Conservation (phyloP, 169 alveolate species). For the Condylostoma magnum region DNA sequence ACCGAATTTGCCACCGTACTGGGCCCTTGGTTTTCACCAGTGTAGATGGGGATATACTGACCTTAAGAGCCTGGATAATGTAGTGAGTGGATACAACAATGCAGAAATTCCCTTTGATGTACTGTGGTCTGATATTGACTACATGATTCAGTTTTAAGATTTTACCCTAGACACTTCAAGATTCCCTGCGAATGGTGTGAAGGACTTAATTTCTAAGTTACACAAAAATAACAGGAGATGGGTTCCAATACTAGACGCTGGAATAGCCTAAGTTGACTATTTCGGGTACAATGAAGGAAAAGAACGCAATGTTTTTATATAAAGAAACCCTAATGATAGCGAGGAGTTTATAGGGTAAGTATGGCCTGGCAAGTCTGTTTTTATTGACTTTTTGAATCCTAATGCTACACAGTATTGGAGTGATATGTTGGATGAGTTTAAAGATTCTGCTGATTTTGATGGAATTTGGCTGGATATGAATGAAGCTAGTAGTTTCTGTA, state of each 20-base stretch:
- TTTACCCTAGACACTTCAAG: constrained; percentile 50
- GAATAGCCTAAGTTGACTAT: constrained; percentile 54
- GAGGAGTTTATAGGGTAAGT: constrained; percentile 66
- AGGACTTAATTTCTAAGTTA: constrained; percentile 21
- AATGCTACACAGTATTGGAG: constrained; percentile 51
- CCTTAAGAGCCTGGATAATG: constrained; percentile 38
- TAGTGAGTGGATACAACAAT: constrained; percentile 40
- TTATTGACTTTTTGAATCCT: constrained; percentile 70
- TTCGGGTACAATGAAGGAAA: constrained; percentile 47
- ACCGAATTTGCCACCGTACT: constrained; percentile 69
- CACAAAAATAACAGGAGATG: constrained; percentile 48
- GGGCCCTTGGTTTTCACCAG: constrained; percentile 77
- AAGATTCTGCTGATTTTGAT: constrained; percentile 23
- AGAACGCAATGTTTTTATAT: constrained; percentile 49
- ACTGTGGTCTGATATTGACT: constrained; percentile 87
- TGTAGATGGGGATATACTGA: constrained; percentile 72
- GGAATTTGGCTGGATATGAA: constrained; percentile 80
- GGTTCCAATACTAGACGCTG: constrained; percentile 85
- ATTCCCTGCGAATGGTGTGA: constrained; percentile 29
- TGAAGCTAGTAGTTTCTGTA: constrained; percentile 66
- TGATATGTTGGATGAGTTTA: constrained; percentile 26
- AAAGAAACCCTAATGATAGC: constrained; percentile 38
- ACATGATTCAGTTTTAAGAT: constrained; percentile 66
- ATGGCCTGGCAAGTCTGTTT: constrained; percentile 85
- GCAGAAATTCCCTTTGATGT: constrained; percentile 74